Conservation (phyloP, 2,329 filamentous ascomycete species). For the Fusarium nisikadoi region DNA sequence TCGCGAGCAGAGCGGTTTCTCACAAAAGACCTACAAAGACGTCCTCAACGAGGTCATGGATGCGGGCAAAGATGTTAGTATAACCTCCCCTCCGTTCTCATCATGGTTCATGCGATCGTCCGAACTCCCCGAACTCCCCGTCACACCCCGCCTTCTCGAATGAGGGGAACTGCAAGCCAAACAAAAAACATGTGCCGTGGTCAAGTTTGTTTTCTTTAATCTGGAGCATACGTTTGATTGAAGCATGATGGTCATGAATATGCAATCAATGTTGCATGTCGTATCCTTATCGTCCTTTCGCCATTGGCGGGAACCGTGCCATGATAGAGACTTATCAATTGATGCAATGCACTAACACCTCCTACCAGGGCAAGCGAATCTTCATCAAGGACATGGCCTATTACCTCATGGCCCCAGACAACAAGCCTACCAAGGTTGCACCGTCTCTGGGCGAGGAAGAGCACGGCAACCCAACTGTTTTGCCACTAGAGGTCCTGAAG, state of each 20-base stretch:
- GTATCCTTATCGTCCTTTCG: background rate
- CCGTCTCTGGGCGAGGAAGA: slow-evolving; percentile 79
- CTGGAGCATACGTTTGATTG: background rate
- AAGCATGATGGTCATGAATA: background rate
- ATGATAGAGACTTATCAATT: background rate
- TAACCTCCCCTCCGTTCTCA: slow-evolving; percentile 17
- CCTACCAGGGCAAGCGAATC: slow-evolving; percentile 79
- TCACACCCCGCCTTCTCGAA: slow-evolving; percentile 18
- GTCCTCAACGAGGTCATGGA: slow-evolving; percentile 81
- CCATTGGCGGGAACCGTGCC: background rate
- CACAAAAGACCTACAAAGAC: slow-evolving; percentile 76
- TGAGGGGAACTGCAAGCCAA: slow-evolving; percentile 21
- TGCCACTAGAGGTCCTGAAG: slow-evolving; percentile 78
- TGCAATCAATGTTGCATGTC: slow-evolving; percentile 4
- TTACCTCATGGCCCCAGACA: slow-evolving; percentile 84
- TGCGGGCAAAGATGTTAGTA: slow-evolving; percentile 77
- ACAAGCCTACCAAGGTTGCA: slow-evolving; percentile 74
- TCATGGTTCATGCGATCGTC: slow-evolving; percentile 25
- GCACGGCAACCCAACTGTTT: slow-evolving; percentile 82
- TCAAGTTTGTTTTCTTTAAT: slow-evolving; percentile 1
- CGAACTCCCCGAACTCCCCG: slow-evolving; percentile 36
- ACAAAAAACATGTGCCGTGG: background rate
- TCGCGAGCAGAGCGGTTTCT: slow-evolving; percentile 72
- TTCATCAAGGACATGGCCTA: slow-evolving; percentile 99
- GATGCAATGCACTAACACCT: slow-evolving; percentile 41